Percentiles rank a stretch among this genome's conserved stretches.
Conservation (phyloP, 2,329 filamentous ascomycete genomes). For the Colletotrichum sp. region DNA sequence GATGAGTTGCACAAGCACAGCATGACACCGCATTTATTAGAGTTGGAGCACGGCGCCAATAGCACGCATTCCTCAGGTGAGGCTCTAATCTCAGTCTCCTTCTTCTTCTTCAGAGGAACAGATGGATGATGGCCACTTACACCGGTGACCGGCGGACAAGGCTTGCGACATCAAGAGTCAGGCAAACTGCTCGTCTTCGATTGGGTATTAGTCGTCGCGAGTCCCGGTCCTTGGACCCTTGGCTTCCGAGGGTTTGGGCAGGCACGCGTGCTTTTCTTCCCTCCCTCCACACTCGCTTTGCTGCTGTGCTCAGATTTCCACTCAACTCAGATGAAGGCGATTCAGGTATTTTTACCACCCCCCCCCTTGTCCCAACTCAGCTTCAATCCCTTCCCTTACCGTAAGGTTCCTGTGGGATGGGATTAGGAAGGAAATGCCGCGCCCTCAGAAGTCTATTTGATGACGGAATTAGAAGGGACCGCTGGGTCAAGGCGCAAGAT, state of each 20-base stretch:
- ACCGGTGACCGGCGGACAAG: background rate
- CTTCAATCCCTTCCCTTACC: background rate
- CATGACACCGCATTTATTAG: background rate
- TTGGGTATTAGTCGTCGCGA: background rate
- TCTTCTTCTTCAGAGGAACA: background rate
- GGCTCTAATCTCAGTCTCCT: background rate
- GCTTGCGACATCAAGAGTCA: background rate
- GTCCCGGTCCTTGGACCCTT: background rate
- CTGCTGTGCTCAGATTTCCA: background rate
- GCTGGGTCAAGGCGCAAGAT: background rate
- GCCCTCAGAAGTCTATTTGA: conserved; percentile 4
- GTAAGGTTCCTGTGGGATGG: background rate
- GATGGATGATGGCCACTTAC: background rate
- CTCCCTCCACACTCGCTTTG: background rate
- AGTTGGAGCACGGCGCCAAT: background rate
- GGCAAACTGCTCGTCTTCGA: background rate
- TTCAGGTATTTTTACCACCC: background rate
- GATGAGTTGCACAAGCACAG: background rate
- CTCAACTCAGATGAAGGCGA: background rate
- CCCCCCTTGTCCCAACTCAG: background rate
- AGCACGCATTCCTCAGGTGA: background rate
- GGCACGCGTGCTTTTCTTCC: background rate
- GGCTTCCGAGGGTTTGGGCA: conserved; percentile 9
- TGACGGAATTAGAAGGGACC: conserved; percentile 12
- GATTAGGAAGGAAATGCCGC: background rate